Evolutionary conservation across 106 monocot species (phyloP).

Genomic region (Dactylorhiza incarnata): DNA sequence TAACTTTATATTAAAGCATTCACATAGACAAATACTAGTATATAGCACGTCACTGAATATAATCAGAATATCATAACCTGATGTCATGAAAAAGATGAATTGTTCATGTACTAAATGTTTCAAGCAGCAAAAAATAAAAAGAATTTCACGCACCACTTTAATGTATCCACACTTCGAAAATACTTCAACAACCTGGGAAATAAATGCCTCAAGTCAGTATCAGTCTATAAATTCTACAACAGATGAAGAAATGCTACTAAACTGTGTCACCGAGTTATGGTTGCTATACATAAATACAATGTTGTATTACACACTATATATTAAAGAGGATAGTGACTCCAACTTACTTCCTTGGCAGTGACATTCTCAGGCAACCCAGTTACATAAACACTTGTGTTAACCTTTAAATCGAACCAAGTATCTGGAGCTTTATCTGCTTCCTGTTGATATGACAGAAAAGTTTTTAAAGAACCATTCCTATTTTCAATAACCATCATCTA

Average conservation of each 20-base stretch:
- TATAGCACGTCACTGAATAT: neutral
- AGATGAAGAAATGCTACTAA: neutral
- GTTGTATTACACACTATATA: neutral
- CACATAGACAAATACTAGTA: neutral
- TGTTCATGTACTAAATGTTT: neutral
- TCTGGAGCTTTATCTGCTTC: slow-evolving; percentile 93
- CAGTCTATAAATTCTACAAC: neutral
- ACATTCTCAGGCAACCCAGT: slow-evolving; percentile 95
- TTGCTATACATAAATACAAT: neutral
- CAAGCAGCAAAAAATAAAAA: neutral
- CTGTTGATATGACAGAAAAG: slow-evolving; percentile 27
- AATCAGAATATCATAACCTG: neutral
- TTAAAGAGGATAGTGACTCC: neutral
- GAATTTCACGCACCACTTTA: slow-evolving; percentile 54
- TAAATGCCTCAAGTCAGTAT: neutral
- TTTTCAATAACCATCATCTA: neutral
- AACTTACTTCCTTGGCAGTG: slow-evolving; percentile 82
- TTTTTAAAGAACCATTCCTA: neutral
- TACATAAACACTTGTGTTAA: slow-evolving; percentile 93
- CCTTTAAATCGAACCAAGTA: slow-evolving; percentile 96
- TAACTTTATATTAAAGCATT: neutral
- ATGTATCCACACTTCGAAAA: slow-evolving; percentile 95
- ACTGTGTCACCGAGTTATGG: neutral
- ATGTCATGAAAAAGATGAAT: neutral
- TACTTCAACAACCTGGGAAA: slow-evolving; percentile 70